A percentile compares a stretch with the other conserved stretches of the same genome.
These are phyloP conservation scores for Xerocomellus dryophilus DNA, from an alignment of 768 basidiomycete species.

Conservation along the genomic window DNA sequence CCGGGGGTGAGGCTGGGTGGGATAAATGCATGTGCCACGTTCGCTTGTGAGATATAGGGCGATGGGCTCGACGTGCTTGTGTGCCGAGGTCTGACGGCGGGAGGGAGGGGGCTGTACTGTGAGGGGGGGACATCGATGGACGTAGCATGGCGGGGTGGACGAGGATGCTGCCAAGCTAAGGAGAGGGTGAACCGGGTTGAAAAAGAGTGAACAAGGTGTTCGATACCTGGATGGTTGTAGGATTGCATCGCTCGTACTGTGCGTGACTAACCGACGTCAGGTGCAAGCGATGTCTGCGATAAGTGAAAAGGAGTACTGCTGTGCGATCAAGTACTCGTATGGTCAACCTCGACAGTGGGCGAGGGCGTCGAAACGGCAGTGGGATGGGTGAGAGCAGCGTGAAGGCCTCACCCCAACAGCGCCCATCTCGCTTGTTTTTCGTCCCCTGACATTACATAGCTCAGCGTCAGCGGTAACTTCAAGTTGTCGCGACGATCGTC, in stretches of 20 bases:
- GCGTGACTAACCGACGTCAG: too few species aligned
- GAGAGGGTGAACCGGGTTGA: conserved; percentile 2
- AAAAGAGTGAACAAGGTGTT: neutral
- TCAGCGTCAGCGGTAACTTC: neutral
- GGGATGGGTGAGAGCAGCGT: neutral
- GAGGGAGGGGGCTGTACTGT: conserved; percentile 2
- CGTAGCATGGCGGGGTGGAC: conserved; percentile 18
- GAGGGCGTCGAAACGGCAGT: neutral
- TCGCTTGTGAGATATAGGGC: neutral
- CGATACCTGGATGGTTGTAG: conserved; percentile 32
- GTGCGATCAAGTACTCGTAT: conserved; percentile 1
- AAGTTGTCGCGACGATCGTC: neutral
- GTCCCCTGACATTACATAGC: neutral
- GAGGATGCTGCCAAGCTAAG: conserved; percentile 20
- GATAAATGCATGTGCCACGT: conserved; percentile 10
- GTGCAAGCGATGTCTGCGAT: neutral
- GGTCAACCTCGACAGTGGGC: neutral
- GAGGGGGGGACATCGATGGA: conserved; percentile 20
- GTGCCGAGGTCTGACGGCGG: conserved; percentile 18
- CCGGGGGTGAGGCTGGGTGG: conserved; percentile 28
- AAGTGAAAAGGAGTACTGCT: neutral
- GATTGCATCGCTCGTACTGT: conserved; percentile 25
- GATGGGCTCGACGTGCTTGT: conserved; percentile 17
- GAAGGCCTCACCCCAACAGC: conserved; percentile 9
- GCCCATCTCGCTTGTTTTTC: conserved; percentile 23